Evolutionary conservation across 805 yeast genomes (phyloP).

Genomic region (Lachancea quebecensis): DNA sequence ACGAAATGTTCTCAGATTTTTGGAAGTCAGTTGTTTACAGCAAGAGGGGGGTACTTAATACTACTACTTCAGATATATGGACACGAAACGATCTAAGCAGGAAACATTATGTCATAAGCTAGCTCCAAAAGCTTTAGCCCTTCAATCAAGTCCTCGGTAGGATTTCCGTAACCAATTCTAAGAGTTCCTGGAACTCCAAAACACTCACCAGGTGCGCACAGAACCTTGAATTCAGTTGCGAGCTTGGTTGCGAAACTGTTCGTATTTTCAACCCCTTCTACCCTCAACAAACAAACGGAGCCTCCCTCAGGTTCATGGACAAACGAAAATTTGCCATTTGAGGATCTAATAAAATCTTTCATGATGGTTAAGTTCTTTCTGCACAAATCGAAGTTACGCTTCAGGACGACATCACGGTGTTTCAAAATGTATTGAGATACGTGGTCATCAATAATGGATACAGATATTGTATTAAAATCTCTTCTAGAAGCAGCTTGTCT

Average conservation of each 20-base stretch:
- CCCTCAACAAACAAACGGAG: constrained; percentile 38
- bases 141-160: constrained; percentile 28
- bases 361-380: constrained; percentile 32
- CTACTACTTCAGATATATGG: too few species aligned
- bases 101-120: constrained; percentile 9
- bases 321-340: constrained; percentile 34
- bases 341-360: constrained; percentile 29
- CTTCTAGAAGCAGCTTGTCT: constrained; percentile 35
- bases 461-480: constrained; percentile 46
- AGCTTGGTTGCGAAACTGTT: constrained; percentile 32
- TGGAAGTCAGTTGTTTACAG: too few species aligned
- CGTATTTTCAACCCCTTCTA: constrained; percentile 31
- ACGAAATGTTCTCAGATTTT: too few species aligned
- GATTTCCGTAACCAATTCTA: constrained; percentile 45
- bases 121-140: constrained; percentile 31
- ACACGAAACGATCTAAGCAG: too few species aligned
- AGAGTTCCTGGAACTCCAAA: constrained; percentile 38
- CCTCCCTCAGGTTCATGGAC: constrained; percentile 41
- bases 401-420: constrained; percentile 32
- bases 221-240: constrained; percentile 30
- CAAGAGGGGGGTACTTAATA: too few species aligned
- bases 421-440: constrained; percentile 39
- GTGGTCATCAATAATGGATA: constrained; percentile 41
- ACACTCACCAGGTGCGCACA: constrained; percentile 46
- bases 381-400: constrained; percentile 38